phyloP scores from a whole-genome alignment of 305 asterid genomes.

The Solanum hybrid region DNA sequence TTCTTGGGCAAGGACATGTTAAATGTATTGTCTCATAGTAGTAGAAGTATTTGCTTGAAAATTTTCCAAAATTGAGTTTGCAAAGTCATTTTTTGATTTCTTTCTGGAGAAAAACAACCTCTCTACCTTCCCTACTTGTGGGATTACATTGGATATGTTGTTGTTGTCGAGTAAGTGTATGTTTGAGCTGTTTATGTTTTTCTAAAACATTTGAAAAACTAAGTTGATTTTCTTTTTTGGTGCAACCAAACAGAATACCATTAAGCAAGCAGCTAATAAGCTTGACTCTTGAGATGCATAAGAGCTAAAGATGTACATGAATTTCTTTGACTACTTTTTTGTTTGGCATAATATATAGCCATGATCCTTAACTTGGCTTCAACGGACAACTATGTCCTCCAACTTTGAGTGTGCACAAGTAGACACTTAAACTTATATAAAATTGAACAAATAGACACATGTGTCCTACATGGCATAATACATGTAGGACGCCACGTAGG shows the following conservation, averaged over 20 bases:
- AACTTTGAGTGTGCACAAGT: no score
- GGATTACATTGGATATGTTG: neutral
- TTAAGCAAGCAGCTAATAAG: neutral
- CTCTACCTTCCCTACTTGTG: neutral
- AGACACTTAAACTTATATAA: no score
- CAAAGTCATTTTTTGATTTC: neutral
- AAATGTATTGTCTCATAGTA: neutral
- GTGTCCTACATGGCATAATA: no score
- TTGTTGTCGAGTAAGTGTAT: neutral
- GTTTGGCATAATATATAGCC: no score
- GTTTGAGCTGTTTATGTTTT: neutral
- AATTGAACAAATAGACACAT: no score
- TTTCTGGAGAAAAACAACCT: neutral
- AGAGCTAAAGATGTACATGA: no score
- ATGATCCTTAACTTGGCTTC: no score
- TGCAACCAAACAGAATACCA: neutral
- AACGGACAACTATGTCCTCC: no score
- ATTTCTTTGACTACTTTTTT: no score
- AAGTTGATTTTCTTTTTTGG: neutral
- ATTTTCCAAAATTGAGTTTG: neutral
- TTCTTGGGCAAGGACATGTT: neutral
- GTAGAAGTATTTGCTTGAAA: neutral
- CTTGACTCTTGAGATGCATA: no score
- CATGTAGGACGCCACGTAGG: no score
- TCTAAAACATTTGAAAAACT: no score